Evolutionary conservation across 352 stramenopile species (phyloP).

Genomic region (Phytophthora meadii): DNA sequence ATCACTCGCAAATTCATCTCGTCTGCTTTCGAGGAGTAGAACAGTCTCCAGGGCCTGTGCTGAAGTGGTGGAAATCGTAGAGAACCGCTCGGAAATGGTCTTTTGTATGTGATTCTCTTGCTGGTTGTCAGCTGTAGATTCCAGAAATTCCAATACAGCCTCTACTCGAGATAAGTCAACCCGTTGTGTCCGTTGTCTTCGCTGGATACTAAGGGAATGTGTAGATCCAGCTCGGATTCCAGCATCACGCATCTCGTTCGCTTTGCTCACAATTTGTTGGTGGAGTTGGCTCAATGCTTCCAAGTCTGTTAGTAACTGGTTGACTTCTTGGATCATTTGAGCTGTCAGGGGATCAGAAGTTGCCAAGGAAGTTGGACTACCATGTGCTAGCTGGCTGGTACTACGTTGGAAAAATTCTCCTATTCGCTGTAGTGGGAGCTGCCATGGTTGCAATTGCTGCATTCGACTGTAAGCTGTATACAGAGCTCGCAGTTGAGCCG

Average conservation of each 20-base stretch:
- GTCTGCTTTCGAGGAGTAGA: conserved; percentile 21
- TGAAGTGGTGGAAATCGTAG: conserved; percentile 11
- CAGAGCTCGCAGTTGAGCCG: conserved; percentile 63
- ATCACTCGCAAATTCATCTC: conserved; percentile 2
- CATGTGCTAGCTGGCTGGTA: conserved; percentile 10
- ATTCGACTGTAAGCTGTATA: conserved; percentile 61
- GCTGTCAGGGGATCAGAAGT: conserved; percentile 19
- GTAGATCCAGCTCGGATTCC: conserved; percentile 11
- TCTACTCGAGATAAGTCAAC: conserved; percentile 48
- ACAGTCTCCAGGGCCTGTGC: conserved; percentile 23
- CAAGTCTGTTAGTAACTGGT: conserved; percentile 50
- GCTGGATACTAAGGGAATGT: conserved; percentile 16
- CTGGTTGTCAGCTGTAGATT: conserved; percentile 16
- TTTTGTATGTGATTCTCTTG: conserved; percentile 1
- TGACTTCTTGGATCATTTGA: conserved; percentile 39
- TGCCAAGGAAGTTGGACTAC: not conserved
- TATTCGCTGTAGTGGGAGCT: conserved; percentile 49
- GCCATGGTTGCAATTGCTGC: conserved; percentile 62
- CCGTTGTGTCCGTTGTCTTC: conserved; percentile 31
- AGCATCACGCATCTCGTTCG: conserved; percentile 56
- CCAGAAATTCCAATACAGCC: conserved; percentile 51
- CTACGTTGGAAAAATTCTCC: conserved; percentile 46
- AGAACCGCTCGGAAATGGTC: conserved; percentile 28
- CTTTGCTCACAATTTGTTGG: conserved; percentile 58
- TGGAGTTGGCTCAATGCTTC: conserved; percentile 59